Percentiles rank a stretch among this genome's conserved stretches.
Conservation (phyloP, 805 yeast genomes). For the Candida adriatica region DNA sequence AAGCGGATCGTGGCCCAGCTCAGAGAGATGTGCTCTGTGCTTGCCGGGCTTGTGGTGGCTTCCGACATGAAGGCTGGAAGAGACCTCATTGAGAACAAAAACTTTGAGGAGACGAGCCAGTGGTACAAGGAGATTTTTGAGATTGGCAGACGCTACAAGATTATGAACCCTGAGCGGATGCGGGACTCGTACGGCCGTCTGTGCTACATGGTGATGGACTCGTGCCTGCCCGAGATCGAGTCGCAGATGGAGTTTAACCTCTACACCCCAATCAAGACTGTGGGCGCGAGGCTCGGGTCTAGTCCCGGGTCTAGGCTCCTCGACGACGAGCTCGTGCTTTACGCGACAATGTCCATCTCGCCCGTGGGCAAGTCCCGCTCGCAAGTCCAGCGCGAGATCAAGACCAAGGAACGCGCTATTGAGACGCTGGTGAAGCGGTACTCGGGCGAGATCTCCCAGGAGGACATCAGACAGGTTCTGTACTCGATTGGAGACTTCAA, state of each 20-base stretch:
- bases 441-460: constrained; percentile 37
- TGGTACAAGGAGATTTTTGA: constrained; percentile 72
- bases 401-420: constrained; percentile 61
- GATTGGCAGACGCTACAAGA: constrained; percentile 73
- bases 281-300: constrained; percentile 38
- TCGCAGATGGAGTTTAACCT: constrained; percentile 71
- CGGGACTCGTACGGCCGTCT: constrained; percentile 73
- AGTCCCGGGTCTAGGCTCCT: constrained; percentile 37
- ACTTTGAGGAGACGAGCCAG: constrained; percentile 60
- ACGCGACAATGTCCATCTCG: constrained; percentile 63
- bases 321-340: constrained; percentile 49
- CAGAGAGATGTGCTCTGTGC: constrained; percentile 69
- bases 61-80: constrained; percentile 68
- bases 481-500: constrained; percentile 79
- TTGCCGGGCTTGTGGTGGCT: constrained; percentile 75
- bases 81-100: constrained; percentile 54
- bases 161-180: constrained; percentile 81
- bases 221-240: constrained; percentile 62
- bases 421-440: constrained; percentile 50
- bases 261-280: constrained; percentile 65
- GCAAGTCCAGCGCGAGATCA: constrained; percentile 52
- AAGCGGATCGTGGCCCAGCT: constrained; percentile 67
- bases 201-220: constrained; percentile 83
- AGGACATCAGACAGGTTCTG: constrained; percentile 62
- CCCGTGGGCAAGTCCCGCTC: constrained; percentile 50